Conservation (phyloP, 345 rosid genomes). For the Salix arbutifolia region DNA sequence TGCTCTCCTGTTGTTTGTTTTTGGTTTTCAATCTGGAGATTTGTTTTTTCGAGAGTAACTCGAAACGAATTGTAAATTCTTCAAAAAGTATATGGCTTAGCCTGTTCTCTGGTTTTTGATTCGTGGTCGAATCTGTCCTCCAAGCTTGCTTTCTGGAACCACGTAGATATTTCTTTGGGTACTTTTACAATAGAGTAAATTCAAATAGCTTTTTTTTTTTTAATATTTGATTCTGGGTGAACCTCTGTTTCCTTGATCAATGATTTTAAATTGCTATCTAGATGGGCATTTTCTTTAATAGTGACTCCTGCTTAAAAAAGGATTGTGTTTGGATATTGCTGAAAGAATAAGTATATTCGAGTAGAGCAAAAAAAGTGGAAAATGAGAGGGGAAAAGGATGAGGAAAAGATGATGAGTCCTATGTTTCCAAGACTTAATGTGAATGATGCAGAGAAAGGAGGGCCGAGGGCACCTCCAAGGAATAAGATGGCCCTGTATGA, state of each 20-base stretch:
- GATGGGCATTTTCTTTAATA: background rate
- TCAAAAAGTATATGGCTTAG: background rate
- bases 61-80: background rate
- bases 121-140: constrained; percentile 7
- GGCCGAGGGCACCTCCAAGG: constrained; percentile 68
- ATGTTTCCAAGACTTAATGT: constrained; percentile 73
- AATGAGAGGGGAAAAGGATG: constrained; percentile 46
- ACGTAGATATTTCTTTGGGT: background rate
- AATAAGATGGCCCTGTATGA: constrained; percentile 80
- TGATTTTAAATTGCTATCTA: background rate
- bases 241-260: background rate
- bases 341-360: constrained; percentile 3
- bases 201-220: too few species aligned
- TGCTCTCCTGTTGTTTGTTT: constrained; percentile 13
- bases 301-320: constrained; percentile 7
- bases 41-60: constrained; percentile 14
- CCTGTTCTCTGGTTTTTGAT: background rate
- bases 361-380: constrained; percentile 11
- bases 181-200: background rate
- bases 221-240: background rate
- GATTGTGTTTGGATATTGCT: constrained; percentile 15
- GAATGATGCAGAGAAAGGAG: constrained; percentile 59
- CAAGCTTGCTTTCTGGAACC: background rate
- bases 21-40: constrained; percentile 6
- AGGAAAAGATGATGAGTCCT: constrained; percentile 42